Percentiles rank a stretch among this genome's conserved stretches.
Evolutionary conservation across 2,329 filamentous ascomycete species (phyloP).

Genomic region (Alternaria sp.): DNA sequence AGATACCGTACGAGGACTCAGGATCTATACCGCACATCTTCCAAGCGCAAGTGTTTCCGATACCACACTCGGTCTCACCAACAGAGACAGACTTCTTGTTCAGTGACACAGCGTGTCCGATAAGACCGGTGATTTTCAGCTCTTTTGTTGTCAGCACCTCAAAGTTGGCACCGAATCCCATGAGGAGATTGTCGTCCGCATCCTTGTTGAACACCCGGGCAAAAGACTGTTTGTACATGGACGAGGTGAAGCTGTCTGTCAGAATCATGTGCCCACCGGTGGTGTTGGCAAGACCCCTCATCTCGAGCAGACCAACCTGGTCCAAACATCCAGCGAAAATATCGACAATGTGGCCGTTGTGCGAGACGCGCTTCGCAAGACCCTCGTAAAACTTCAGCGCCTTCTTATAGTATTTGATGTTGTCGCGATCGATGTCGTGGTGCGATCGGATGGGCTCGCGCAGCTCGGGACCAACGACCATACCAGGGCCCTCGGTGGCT

Average conservation of each 20-base stretch:
- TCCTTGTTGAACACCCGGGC: slow-evolving; percentile 98
- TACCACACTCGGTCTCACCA: slow-evolving; percentile 96
- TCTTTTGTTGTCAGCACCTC: slow-evolving; percentile 98
- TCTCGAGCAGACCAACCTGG: slow-evolving; percentile 95
- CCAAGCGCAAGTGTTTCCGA: slow-evolving; percentile 98
- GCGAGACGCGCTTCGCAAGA: slow-evolving; percentile 89
- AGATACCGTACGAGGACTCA: slow-evolving; percentile 90
- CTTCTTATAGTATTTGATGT: slow-evolving; percentile 99
- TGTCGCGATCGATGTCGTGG: slow-evolving; percentile 98
- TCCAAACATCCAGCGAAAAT: slow-evolving; percentile 98
- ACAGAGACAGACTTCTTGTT: slow-evolving; percentile 99
- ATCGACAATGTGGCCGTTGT: slow-evolving; percentile 97
- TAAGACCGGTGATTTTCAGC: slow-evolving; percentile 95
- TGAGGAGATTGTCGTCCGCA: slow-evolving; percentile 88
- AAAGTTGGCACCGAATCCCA: slow-evolving; percentile 97
- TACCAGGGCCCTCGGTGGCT: slow-evolving; percentile 93
- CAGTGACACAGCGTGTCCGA: slow-evolving; percentile 93
- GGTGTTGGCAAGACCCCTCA: slow-evolving; percentile 96
- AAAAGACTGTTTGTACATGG: slow-evolving; percentile 99
- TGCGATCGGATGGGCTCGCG: slow-evolving; percentile 97
- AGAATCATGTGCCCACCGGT: slow-evolving; percentile 98
- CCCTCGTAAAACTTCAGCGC: slow-evolving; percentile 97
- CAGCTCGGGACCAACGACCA: slow-evolving; percentile 94
- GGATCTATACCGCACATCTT: slow-evolving; percentile 99
- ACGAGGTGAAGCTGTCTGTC: slow-evolving; percentile 97